Base-by-base conservation (phyloP, 257 asterid species). In the Petrea volubilis region DNA sequence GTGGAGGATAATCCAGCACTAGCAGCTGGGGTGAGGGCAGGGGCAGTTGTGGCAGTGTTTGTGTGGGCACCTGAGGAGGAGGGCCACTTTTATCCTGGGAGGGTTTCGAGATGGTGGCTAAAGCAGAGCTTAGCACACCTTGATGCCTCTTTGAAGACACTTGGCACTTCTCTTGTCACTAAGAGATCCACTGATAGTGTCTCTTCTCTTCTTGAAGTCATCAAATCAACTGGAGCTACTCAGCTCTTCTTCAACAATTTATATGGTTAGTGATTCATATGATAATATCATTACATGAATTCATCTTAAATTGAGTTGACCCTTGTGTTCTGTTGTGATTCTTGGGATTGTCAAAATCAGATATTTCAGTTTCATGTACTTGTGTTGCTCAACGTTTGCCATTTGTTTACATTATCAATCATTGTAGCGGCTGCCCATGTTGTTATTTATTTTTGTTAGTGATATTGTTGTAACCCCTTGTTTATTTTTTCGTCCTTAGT, bases 71-170 rank as follows among this genome's bases (percentile, higher is more conserved):
- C 98, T 72, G 97, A 90, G 60, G 98, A 93, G 71, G 98, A 93
- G 78, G 98, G 98, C 3, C 84, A 75, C 66, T 93, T 60, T 63
- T 78, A 69, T 56, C 98, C 97, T 10, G 98, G 98, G 23, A 83
- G 97, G 79, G 98, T 93, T 2, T 93, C 98, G 43, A 88, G 97
- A 78, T 90, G 97, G 97, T 90, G 98, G 98, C 90, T 90, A 28
- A 90, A 93, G 68, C 90, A 93, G 66, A 93, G 98, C 65, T 87
- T 93, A 66, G 80, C 84, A 58, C 88, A 87, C 77, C 95, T 93
- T 61, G 90, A 93, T 78, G 77, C 81, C 64, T 89, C 96, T 78
- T 77, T 93, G 77, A 93, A 81, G 77, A 89, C 89, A 44, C 89
- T 93, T 61, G 98, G 98, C 13, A 87, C 98, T 64, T 82, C 79